Evolutionary conservation across 2,329 filamentous ascomycete species (phyloP).

Genomic region (Tolypocladium ophioglossoides): DNA sequence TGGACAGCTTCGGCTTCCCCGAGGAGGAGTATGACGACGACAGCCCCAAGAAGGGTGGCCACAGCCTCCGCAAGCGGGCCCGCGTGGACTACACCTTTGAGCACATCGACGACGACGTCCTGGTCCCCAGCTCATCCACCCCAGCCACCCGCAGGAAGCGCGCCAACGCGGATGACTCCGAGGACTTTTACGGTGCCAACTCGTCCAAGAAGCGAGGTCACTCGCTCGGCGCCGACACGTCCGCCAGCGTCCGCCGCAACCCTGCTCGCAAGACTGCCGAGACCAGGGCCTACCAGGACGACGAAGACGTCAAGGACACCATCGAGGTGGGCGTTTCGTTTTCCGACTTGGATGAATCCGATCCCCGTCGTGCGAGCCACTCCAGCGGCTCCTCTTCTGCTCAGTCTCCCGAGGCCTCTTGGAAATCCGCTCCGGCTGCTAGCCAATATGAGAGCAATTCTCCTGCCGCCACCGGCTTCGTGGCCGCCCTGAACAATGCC

Average conservation of each 20-base stretch:
- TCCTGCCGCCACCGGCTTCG: neutral
- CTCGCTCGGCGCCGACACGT: conserved; percentile 23
- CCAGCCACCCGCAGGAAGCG: conserved; percentile 25
- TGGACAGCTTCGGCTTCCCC: conserved; percentile 25
- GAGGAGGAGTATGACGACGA: conserved; percentile 34
- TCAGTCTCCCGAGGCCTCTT: conserved; percentile 9
- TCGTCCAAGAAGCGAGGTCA: conserved; percentile 24
- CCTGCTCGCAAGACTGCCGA: conserved; percentile 27
- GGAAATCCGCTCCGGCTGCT: conserved; percentile 7
- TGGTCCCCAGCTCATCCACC: conserved; percentile 22
- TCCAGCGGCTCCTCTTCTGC: conserved; percentile 19
- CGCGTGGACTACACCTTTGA: conserved; percentile 47
- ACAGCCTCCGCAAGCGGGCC: conserved; percentile 45
- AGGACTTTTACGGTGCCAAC: conserved; percentile 14
- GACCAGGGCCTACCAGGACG: conserved; percentile 24
- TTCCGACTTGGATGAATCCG: conserved; percentile 21
- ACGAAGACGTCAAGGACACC: conserved; percentile 44
- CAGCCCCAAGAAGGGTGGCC: conserved; percentile 45
- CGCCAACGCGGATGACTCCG: conserved; percentile 22
- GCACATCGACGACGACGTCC: conserved; percentile 38
- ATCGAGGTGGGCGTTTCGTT: conserved; percentile 42
- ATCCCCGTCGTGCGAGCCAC: conserved; percentile 12
- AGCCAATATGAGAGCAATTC: neutral
- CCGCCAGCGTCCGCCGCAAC: conserved; percentile 27
- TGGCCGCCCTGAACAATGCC: neutral